Base-by-base conservation (phyloP, 139 green algal genomes). In the Pseudopediastrum boryanum region DNA sequence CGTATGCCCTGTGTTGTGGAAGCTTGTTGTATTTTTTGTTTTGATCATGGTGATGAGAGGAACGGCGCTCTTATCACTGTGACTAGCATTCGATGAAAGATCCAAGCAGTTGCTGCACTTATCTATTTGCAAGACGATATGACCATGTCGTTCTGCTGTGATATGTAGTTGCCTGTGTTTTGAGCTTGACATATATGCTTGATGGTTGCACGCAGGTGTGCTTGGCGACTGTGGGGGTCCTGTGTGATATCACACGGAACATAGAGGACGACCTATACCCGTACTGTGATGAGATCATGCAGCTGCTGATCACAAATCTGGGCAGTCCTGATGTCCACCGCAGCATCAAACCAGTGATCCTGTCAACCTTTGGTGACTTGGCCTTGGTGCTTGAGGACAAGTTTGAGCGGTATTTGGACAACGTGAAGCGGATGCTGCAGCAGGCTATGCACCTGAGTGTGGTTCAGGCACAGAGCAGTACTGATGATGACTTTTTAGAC, bases 341-440 rank as follows among this genome's bases (percentile, higher is more conserved):
- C 63, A 94, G 78, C 67, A 92, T 99, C 83, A 99, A 99, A 90
- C 96, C 96, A 3, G 78, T 94, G 51, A 98, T 99, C 71, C 88
- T 99, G 43, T 92, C 85, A 1, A 87, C 87, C 13, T 97, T 99
- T 88, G 94, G 94, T 0, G 96, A 99, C 82, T 90, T 99, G 19
- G 94, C 94, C n/a, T 84, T 99, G 8, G 91, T 93, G 3, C 90
- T 98, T 7, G 93, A 89, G 3, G 90, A 93, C 58, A n/a, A 69
- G 9, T 99, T 97, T 80, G 91, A 94, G 52, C 94, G 94, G 86
- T 96, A 95, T 73, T 58, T 98, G 61, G 77, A 88, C 21, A 90
- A 93, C 25, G 94, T 97, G 38, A 77, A 94, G 16, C 80, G 83
- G 35, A 95, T 98, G 81, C 89, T 99, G 56, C 85, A 92, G 67